These are phyloP conservation scores for Sordariomycetes sp. DNA, from an alignment of 2,329 filamentous ascomycete genomes.

Conservation along the genomic window DNA sequence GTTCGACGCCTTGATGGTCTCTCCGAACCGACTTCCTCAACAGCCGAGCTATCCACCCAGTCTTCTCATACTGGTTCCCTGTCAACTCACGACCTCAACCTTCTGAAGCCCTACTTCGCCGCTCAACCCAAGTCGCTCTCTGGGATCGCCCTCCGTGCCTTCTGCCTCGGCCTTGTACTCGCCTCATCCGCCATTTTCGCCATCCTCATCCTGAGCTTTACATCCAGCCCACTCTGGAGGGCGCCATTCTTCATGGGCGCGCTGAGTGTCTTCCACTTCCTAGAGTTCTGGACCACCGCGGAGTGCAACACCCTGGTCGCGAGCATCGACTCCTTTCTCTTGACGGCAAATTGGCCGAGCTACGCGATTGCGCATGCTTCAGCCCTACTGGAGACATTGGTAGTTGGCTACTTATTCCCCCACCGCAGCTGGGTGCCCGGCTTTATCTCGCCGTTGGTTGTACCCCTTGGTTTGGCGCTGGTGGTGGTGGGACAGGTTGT, in stretches of 20 bases:
- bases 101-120: slow-evolving; percentile 26
- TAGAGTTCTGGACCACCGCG: slow-evolving; percentile 91
- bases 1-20: too few species aligned
- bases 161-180: slow-evolving; percentile 40
- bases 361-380: slow-evolving; percentile 77
- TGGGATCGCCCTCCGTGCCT: slow-evolving; percentile 49
- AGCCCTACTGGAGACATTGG: slow-evolving; percentile 63
- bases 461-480: slow-evolving; percentile 52
- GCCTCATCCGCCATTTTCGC: slow-evolving; percentile 17
- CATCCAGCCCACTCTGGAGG: slow-evolving; percentile 43
- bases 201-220: slow-evolving; percentile 21
- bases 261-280: slow-evolving; percentile 82
- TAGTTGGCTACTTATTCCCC: slow-evolving; percentile 50
- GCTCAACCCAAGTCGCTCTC: slow-evolving; percentile 46
- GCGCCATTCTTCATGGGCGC: slow-evolving; percentile 57
- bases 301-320: slow-evolving; percentile 70
- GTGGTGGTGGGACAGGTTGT: slow-evolving; percentile 64
- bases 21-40: too few species aligned
- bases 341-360: slow-evolving; percentile 73
- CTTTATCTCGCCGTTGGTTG: slow-evolving; percentile 22
- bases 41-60: too few species aligned
- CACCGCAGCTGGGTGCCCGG: slow-evolving; percentile 34
- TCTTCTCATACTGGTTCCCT: too few species aligned
- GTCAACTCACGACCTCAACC: too few species aligned
- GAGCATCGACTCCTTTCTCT: slow-evolving; percentile 66